phyloP scores from a whole-genome alignment of 2,329 filamentous ascomycete genomes.

The Nemania sp. region DNA sequence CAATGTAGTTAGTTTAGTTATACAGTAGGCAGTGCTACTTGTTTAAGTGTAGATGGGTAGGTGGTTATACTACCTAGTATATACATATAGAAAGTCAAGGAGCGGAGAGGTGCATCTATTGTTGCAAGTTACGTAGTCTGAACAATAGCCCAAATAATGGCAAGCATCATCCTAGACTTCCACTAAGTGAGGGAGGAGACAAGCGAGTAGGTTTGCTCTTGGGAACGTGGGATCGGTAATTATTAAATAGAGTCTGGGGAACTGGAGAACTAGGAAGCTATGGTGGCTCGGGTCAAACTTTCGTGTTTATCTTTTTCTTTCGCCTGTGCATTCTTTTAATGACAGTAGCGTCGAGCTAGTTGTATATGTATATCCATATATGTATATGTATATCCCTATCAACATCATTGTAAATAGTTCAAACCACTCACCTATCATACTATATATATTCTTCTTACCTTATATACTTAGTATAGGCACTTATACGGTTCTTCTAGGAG shows the following conservation, averaged over 20 bases:
- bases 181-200: background rate
- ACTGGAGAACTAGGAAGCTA: background rate
- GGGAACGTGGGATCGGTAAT: background rate
- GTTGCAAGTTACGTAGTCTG: background rate
- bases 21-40: background rate
- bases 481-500: too few species aligned
- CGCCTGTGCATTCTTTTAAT: background rate
- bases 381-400: too few species aligned
- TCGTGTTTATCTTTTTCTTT: background rate
- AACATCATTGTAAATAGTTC: background rate
- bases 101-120: background rate
- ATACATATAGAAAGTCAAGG: background rate
- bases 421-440: too few species aligned
- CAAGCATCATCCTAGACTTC: conserved; percentile 21
- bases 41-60: background rate
- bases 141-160: conserved; percentile 4
- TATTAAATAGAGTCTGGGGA: background rate
- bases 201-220: background rate
- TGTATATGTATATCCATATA: too few species aligned
- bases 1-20: background rate
- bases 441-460: too few species aligned
- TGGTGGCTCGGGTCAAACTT: conserved; percentile 14
- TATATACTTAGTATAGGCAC: too few species aligned
- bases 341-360: background rate
- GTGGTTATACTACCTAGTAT: background rate